A percentile compares a stretch with the other conserved stretches of the same genome.
Evolutionary conservation across 352 stramenopile genomes (phyloP).

Genomic region (Labyrinthula sp.): DNA sequence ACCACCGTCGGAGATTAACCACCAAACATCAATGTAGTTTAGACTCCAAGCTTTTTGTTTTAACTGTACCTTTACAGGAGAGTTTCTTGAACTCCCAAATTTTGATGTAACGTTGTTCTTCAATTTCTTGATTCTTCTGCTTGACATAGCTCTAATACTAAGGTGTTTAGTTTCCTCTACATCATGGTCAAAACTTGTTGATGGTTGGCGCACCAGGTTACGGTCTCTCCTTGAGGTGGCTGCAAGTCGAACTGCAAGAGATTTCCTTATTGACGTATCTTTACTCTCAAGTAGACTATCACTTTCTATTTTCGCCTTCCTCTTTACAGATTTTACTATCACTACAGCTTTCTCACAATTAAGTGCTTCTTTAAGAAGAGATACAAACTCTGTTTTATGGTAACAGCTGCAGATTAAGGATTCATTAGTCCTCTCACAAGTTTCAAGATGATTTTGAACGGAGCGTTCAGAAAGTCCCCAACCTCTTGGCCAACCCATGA

Average conservation of each 20-base stretch:
- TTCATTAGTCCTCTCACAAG: conserved; percentile 31
- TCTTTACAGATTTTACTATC: conserved; percentile 40
- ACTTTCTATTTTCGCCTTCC: too few species aligned
- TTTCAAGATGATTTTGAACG: conserved; percentile 32
- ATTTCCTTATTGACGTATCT: too few species aligned
- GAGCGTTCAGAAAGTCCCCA: conserved; percentile 31
- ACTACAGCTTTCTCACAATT: conserved; percentile 42
- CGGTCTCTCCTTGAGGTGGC: too few species aligned
- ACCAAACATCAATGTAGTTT: conserved; percentile 47
- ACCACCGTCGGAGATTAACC: conserved; percentile 45
- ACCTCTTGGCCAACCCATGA: conserved; percentile 18
- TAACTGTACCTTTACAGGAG: conserved; percentile 5
- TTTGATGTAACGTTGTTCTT: too few species aligned
- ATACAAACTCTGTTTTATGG: conserved; percentile 38
- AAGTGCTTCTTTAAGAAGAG: conserved; percentile 39
- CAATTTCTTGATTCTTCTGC: too few species aligned
- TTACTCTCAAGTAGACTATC: too few species aligned
- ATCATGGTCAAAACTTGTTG: too few species aligned
- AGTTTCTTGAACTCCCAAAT: too few species aligned
- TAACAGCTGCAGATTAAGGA: conserved; percentile 22
- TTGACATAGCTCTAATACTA: too few species aligned
- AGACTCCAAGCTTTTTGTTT: not conserved
- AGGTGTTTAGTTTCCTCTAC: too few species aligned
- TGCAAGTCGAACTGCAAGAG: too few species aligned
- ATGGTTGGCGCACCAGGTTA: too few species aligned